Base-by-base conservation (phyloP, 768 basidiomycete genomes). In the Fomitopsis serialis region DNA sequence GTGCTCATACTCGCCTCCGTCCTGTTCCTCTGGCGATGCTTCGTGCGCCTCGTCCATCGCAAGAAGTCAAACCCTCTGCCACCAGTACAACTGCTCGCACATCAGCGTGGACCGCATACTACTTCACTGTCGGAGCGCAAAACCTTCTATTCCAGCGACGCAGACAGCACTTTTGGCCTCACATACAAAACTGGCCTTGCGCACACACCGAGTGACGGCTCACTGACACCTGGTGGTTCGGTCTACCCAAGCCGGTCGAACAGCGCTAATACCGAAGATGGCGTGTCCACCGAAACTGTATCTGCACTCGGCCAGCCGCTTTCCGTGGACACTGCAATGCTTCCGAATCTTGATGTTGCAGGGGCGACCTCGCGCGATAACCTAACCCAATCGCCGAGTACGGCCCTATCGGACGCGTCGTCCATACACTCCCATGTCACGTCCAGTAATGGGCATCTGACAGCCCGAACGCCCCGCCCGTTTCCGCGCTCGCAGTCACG, bases 71-170 rank as follows among this genome's bases (percentile, higher is more conserved):
- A 64, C 0, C 85, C 86, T 3, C 72, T 87, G 0, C 86, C 85
- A 0, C 85, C 82, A 13, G 73, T 80, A 11, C 85, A 86, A 57
- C 79, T 81, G 15, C 78, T 87, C 22, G 82, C 84, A 4, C 80
- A 80, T 58, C 78, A 80, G 50, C 76, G 85, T 13, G 76, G 79
- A 57, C 76, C 75, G 27, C 73, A 77, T 49, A 61, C 75, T n/a
- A 68, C 74, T 9, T 71, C 74, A 36, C 67, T 76, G 42, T 67
- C 75, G 4, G 65, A 62, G 29, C 58, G 54, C 49, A 65, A 59
- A 45, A 63, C 63, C 11, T 69, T 65, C 62, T 58, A 59, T 37
- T 61, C 65, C 36, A 45, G 59, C 63, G 63, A 9, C 21, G 32
- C 58, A 15, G 46, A 54, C 17, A 49, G 52, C 24, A 40, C 45